These are phyloP conservation scores for Eucalyptus melliodora DNA, from an alignment of 345 rosid genomes.

Conservation along the genomic window DNA sequence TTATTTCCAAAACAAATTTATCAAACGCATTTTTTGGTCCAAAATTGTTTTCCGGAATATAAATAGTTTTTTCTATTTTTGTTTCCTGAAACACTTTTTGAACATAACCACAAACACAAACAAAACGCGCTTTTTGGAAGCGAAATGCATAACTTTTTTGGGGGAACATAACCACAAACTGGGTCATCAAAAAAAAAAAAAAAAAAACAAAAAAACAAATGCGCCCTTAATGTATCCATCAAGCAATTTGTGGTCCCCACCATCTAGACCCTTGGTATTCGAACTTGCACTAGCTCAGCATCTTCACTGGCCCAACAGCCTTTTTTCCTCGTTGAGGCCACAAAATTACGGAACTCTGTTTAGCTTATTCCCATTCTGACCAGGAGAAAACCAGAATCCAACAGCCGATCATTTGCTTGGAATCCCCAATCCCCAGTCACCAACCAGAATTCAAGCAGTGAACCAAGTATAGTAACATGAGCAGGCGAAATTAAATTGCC, in stretches of 20 bases:
- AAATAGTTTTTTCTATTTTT: no score
- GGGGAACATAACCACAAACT: no score
- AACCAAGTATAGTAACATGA: background rate
- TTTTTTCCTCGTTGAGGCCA: background rate
- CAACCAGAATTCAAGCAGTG: background rate
- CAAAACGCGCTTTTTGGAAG: no score
- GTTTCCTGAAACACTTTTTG: accelerated
- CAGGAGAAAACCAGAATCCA: background rate
- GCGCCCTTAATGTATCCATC: background rate
- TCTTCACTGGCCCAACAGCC: background rate
- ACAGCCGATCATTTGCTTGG: background rate
- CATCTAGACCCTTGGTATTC: background rate
- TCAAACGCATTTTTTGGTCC: accelerated
- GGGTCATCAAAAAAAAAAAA: no score
- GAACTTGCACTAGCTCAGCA: background rate
- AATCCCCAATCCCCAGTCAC: background rate
- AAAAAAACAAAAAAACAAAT: no score
- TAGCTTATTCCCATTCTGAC: background rate
- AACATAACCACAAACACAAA: no score
- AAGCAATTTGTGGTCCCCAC: background rate
- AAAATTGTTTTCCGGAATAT: accelerated
- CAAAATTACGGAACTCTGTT: background rate
- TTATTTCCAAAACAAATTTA: no score
- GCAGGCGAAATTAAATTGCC: background rate
- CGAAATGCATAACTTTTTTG: no score